A percentile compares a stretch with the other conserved stretches of the same genome.
Conservation (phyloP, 2,329 filamentous ascomycete genomes). For the Curvularia eragrostidis region DNA sequence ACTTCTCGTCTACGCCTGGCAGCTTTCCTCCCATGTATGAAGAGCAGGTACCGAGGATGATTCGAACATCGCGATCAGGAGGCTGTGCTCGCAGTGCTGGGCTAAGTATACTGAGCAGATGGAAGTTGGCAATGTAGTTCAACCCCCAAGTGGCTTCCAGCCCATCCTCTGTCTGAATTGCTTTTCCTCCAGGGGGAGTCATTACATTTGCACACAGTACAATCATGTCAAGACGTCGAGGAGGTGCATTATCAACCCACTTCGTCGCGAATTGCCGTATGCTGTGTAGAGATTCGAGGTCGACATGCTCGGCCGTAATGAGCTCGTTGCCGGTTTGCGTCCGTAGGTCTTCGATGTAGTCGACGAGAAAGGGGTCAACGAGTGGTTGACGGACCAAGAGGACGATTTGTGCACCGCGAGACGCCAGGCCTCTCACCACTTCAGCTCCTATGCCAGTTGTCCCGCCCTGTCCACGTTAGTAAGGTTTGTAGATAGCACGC, state of each 20-base stretch:
- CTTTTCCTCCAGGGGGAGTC: slow-evolving; percentile 69
- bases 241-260: slow-evolving; percentile 96
- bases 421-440: slow-evolving; percentile 75
- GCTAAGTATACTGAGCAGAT: slow-evolving; percentile 87
- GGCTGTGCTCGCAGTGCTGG: slow-evolving; percentile 91
- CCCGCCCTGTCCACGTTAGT: slow-evolving; percentile 66
- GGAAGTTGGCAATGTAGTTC: slow-evolving; percentile 96
- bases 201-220: slow-evolving; percentile 84
- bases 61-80: slow-evolving; percentile 87
- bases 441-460: slow-evolving; percentile 90
- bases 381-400: slow-evolving; percentile 84
- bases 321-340: slow-evolving; percentile 78
- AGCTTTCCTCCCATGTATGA: slow-evolving; percentile 82
- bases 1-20: slow-evolving; percentile 63
- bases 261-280: slow-evolving; percentile 93
- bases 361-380: slow-evolving; percentile 85
- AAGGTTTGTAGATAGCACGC: slow-evolving; percentile 20
- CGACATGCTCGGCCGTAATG: slow-evolving; percentile 94
- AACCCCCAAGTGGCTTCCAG: slow-evolving; percentile 91
- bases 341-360: slow-evolving; percentile 90
- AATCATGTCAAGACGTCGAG: slow-evolving; percentile 86
- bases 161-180: slow-evolving; percentile 73
- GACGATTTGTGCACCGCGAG: slow-evolving; percentile 85
- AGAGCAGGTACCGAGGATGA: slow-evolving; percentile 86
- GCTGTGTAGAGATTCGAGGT: slow-evolving; percentile 86